A percentile compares a stretch with the other conserved stretches of the same genome.
Evolutionary conservation across 2,329 filamentous ascomycete species (phyloP).

Genomic region (Claviceps sp.): DNA sequence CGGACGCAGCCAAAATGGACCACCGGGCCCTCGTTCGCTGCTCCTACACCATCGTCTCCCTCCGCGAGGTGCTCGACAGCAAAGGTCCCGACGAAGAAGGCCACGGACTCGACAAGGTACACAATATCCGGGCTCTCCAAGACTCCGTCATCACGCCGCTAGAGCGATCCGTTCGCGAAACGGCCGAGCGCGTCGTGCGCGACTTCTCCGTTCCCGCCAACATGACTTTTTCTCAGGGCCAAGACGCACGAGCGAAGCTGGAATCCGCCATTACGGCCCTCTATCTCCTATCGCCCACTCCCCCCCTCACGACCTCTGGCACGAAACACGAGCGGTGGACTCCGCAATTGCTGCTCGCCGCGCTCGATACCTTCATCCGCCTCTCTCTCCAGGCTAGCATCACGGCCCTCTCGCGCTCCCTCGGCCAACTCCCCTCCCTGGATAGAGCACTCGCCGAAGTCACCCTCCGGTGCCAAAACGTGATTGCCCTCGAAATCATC

Average conservation of each 20-base stretch:
- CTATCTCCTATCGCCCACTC: conserved; percentile 64
- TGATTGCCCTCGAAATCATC: conserved; percentile 74
- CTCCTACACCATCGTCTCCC: conserved; percentile 61
- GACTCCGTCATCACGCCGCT: conserved; percentile 56
- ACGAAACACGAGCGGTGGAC: conserved; percentile 41
- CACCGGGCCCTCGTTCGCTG: conserved; percentile 71
- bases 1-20: conserved; percentile 48
- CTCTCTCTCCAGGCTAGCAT: conserved; percentile 68
- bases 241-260: conserved; percentile 63
- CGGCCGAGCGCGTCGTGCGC: conserved; percentile 65
- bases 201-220: conserved; percentile 60
- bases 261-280: conserved; percentile 63
- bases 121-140: conserved; percentile 57
- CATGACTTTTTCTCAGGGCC: conserved; percentile 48
- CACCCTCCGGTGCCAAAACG: conserved; percentile 73
- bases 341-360: conserved; percentile 60
- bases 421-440: conserved; percentile 68
- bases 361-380: conserved; percentile 71
- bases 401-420: conserved; percentile 57
- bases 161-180: conserved; percentile 59
- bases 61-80: conserved; percentile 59
- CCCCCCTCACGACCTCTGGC: conserved; percentile 10
- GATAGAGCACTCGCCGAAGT: conserved; percentile 75
- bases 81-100: conserved; percentile 62
- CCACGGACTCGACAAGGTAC: conserved; percentile 59